phyloP scores from a whole-genome alignment of 805 yeast genomes.

The Metschnikowia colocasiae region DNA sequence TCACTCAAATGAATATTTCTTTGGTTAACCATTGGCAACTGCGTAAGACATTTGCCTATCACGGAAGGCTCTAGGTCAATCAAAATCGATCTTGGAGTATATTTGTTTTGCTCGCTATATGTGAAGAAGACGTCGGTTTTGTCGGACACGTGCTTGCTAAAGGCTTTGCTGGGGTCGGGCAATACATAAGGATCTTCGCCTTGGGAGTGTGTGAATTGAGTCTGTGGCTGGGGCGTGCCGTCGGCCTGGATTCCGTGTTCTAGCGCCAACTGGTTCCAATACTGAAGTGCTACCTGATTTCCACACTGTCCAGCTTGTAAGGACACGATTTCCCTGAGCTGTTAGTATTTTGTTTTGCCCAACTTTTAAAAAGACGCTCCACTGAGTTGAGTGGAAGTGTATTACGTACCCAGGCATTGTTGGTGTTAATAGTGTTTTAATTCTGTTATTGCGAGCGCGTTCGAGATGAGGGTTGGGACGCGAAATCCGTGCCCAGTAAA shows the following conservation, averaged over 20 bases:
- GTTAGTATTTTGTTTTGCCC: slow-evolving; percentile 20
- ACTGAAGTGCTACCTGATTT: slow-evolving; percentile 88
- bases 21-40: slow-evolving; percentile 70
- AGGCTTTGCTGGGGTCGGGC: slow-evolving; percentile 18
- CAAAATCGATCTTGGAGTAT: slow-evolving; percentile 83
- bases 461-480: slow-evolving; percentile 5
- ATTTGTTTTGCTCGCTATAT: slow-evolving; percentile 66
- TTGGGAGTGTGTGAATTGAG: neutral
- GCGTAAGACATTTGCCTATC: slow-evolving; percentile 55
- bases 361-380: neutral
- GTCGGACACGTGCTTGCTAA: slow-evolving; percentile 42
- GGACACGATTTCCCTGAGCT: slow-evolving; percentile 58
- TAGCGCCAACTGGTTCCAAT: slow-evolving; percentile 82
- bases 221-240: slow-evolving; percentile 43
- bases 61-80: slow-evolving; percentile 91
- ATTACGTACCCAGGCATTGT: slow-evolving; percentile 30
- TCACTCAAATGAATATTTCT: slow-evolving; percentile 73
- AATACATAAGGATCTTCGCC: neutral
- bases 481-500: neutral
- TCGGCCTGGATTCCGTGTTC: slow-evolving; percentile 83
- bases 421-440: slow-evolving; percentile 3
- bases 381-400: neutral
- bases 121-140: slow-evolving; percentile 82
- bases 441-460: slow-evolving; percentile 10
- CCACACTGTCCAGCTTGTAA: slow-evolving; percentile 92